Base-by-base conservation (phyloP, 176 grass and related monocot species). In the Carex pumila region DNA sequence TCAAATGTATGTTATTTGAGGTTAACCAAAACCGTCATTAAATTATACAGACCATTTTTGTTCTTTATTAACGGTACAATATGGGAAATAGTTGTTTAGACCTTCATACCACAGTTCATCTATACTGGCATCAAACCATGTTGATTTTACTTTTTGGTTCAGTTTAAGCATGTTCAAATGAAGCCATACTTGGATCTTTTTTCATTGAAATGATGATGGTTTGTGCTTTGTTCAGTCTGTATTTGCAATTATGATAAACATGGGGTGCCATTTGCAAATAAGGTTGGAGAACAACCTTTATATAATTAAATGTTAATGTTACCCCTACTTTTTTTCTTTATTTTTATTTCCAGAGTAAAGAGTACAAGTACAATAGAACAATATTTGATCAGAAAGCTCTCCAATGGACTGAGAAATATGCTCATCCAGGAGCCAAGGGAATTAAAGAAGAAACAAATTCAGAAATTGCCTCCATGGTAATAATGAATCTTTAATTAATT, bases 311-410 rank as follows among this genome's bases (percentile, higher is more conserved):
- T 14, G 12, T 25, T 58, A 69, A 65, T 47, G 10, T 18, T 49
- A 13, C 5, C 71, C 5, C 12, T 61, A 9, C 22, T 78, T 84
- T 25, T 25, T 65, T 75, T 72, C 3, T 79, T 73, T 60, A 60
- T 85, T 83, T 82, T 7, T 84, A 21, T 86, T 68, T 54, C 80
- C 82, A 98, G 95, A 94, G 91, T 78, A 90, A 79, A 71, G 91
- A 94, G 71, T 98, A 91, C 84, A 94, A 93, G 86, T 98, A 94
- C 89, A 91, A 94, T 63, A 84, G 61, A 75, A 87, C 92, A 77
- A 82, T 86, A 65, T 98, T 98, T 89, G 91, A 98, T 69, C 55
- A 81, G 85, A 93, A 91, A 86, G 92, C 92, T 82, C 73, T 12
- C 50, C 86, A 82, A 32, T 98, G 92, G 89, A 93, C 91, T 49